phyloP scores from a whole-genome alignment of 139 green algal species.

The Chlorella sp. region DNA sequence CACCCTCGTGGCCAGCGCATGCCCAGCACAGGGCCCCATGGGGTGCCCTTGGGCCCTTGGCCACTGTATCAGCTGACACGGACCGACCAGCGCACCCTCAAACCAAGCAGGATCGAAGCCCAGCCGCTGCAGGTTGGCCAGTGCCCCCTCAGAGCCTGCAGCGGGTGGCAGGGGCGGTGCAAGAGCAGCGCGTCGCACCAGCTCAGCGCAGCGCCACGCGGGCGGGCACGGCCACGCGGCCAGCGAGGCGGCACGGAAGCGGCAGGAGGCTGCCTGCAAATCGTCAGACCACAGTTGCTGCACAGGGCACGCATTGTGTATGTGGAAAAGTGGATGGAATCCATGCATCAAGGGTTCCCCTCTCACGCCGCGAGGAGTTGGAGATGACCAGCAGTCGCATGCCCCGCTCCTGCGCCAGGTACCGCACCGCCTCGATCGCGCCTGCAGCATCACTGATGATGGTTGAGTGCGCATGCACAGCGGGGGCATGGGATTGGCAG shows the following conservation, averaged over 20 bases:
- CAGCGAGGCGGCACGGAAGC: not conserved
- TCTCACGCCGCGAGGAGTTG: constrained; percentile 74
- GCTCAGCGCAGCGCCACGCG: not conserved
- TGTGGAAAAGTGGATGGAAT: not conserved
- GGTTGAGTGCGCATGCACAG: too few relatives aligned
- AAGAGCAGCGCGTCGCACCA: not conserved
- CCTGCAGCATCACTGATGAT: too few relatives aligned
- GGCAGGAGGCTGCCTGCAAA: too few relatives aligned
- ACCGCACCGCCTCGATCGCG: constrained; percentile 66
- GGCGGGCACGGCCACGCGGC: not conserved
- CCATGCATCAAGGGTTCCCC: too few relatives aligned
- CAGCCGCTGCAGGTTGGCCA: constrained; percentile 76
- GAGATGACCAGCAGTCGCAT: constrained; percentile 75
- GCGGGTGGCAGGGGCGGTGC: not conserved
- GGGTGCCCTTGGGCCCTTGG: too few relatives aligned
- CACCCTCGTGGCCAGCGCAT: too few relatives aligned
- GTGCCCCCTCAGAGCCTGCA: constrained; percentile 55
- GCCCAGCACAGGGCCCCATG: too few relatives aligned
- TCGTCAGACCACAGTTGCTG: not conserved
- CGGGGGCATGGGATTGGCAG: too few relatives aligned
- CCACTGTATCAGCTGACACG: too few relatives aligned
- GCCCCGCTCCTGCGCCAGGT: constrained; percentile 44
- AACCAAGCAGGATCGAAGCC: constrained; percentile 80
- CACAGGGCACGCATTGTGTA: not conserved
- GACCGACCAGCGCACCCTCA: constrained; percentile 50